These are phyloP conservation scores for Rhizopogon rudus DNA, from an alignment of 768 basidiomycete genomes.

Conservation along the genomic window DNA sequence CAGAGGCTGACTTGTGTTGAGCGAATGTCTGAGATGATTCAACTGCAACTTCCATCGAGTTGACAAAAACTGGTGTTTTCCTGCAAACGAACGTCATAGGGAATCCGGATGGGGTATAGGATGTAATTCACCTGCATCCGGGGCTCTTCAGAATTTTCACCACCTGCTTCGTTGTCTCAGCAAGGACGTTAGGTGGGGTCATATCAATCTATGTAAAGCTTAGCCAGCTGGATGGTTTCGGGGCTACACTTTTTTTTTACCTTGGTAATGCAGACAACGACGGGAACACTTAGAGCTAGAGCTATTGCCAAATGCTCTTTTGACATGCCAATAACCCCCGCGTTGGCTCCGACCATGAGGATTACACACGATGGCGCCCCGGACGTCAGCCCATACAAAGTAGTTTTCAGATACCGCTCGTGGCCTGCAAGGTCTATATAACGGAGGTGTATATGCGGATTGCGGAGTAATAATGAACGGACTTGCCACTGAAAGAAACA, in stretches of 20 bases:
- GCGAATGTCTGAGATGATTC: slow-evolving; percentile 74
- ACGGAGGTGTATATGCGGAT: neutral
- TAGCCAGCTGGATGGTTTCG: neutral
- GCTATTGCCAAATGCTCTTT: slow-evolving; percentile 97
- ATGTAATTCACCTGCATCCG: slow-evolving; percentile 68
- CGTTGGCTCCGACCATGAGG: slow-evolving; percentile 93
- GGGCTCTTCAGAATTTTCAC: slow-evolving; percentile 89
- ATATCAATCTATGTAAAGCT: slow-evolving; percentile 67
- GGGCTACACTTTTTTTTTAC: slow-evolving; percentile 31
- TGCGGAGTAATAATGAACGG: neutral
- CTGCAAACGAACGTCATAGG: slow-evolving; percentile 30
- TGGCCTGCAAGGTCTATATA: slow-evolving; percentile 87
- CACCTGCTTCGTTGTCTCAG: slow-evolving; percentile 90
- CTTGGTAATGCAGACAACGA: slow-evolving; percentile 94
- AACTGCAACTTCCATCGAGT: slow-evolving; percentile 75
- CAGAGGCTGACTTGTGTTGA: slow-evolving; percentile 53
- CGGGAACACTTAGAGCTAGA: slow-evolving; percentile 87
- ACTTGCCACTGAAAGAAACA: slow-evolving; percentile 82
- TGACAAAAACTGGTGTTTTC: slow-evolving; percentile 80
- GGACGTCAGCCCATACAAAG: slow-evolving; percentile 91
- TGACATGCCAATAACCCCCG: slow-evolving; percentile 86
- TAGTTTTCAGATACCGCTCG: slow-evolving; percentile 89
- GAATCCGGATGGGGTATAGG: neutral
- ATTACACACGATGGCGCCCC: slow-evolving; percentile 91
- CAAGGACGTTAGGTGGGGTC: slow-evolving; percentile 89